phyloP scores from a whole-genome alignment of 129 eudicot genomes.

The Silybum marianum region DNA sequence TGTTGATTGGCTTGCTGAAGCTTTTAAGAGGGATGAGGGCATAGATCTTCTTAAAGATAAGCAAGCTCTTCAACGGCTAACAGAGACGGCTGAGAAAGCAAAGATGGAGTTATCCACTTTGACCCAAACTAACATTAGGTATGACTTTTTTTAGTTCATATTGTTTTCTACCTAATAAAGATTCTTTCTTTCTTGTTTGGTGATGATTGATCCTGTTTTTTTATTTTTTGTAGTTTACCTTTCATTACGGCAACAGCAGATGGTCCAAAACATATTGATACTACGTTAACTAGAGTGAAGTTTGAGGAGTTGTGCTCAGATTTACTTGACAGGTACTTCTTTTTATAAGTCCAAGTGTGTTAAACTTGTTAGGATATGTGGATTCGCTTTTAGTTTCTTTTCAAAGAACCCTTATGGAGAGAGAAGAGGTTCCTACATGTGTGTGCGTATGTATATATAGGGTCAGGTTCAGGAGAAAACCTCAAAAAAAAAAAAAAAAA shows the following conservation, averaged over 20 bases:
- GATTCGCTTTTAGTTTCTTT: background rate
- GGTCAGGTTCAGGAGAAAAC: too few species aligned
- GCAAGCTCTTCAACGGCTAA: constrained; percentile 92
- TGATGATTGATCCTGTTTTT: background rate
- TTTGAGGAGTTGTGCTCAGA: constrained; percentile 89
- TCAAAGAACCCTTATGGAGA: background rate
- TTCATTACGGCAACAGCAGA: constrained; percentile 85
- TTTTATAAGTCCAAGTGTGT: background rate
- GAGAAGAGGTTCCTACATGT: background rate
- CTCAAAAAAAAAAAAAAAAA: too few species aligned
- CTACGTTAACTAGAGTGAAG: constrained; percentile 75
- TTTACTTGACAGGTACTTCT: constrained; percentile 69
- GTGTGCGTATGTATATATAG: background rate
- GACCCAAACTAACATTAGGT: constrained; percentile 86
- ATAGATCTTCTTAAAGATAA: constrained; percentile 90
- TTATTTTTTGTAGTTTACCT: constrained; percentile 67
- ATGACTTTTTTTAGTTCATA: background rate
- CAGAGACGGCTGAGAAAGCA: constrained; percentile 87
- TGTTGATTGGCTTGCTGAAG: constrained; percentile 85
- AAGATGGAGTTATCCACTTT: constrained; percentile 83
- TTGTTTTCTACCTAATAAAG: background rate
- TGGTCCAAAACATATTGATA: constrained; percentile 92
- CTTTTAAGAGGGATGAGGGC: constrained; percentile 77
- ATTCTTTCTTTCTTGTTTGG: background rate
- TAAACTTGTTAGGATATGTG: background rate